phyloP scores from a whole-genome alignment of 164 flowering plant genomes.

The Malania oleifera region DNA sequence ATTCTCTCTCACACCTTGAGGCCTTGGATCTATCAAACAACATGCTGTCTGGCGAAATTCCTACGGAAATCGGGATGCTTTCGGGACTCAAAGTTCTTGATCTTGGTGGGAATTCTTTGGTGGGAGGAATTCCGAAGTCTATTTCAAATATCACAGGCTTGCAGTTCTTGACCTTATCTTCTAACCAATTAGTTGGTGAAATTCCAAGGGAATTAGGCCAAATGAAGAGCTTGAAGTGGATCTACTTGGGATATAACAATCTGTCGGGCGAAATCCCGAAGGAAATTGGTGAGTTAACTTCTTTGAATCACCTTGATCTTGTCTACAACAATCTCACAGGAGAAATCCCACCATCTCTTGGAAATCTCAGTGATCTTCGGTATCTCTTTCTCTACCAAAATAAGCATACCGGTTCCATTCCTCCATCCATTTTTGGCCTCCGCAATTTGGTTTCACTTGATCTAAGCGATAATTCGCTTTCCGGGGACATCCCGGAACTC shows the following conservation, averaged over 20 bases:
- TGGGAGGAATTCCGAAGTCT: constrained; percentile 48
- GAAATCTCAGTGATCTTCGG: constrained; percentile 54
- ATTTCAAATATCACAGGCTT: constrained; percentile 34
- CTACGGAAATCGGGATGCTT: constrained; percentile 35
- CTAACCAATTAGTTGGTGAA: constrained; percentile 55
- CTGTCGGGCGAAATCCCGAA: constrained; percentile 65
- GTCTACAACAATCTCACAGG: constrained; percentile 81
- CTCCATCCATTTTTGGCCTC: constrained; percentile 44
- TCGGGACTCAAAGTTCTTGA: constrained; percentile 48
- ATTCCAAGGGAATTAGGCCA: constrained; percentile 48
- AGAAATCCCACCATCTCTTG: constrained; percentile 56
- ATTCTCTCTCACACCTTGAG: constrained; percentile 29
- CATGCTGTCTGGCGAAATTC: constrained; percentile 52
- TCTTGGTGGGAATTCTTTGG: constrained; percentile 62
- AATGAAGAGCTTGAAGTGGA: constrained; percentile 54
- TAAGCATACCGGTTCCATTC: constrained; percentile 56
- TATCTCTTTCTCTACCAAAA: constrained; percentile 71
- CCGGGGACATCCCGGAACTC: constrained; percentile 64
- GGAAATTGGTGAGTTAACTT: constrained; percentile 49
- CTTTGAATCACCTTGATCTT: constrained; percentile 69
- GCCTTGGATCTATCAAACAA: constrained; percentile 64
- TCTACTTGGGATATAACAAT: constrained; percentile 83
- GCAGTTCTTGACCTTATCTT: constrained; percentile 51
- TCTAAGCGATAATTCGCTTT: constrained; percentile 63
- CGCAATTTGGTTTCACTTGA: constrained; percentile 61